Evolutionary conservation across 768 basidiomycete genomes (phyloP).

Genomic region (Panus rudis): DNA sequence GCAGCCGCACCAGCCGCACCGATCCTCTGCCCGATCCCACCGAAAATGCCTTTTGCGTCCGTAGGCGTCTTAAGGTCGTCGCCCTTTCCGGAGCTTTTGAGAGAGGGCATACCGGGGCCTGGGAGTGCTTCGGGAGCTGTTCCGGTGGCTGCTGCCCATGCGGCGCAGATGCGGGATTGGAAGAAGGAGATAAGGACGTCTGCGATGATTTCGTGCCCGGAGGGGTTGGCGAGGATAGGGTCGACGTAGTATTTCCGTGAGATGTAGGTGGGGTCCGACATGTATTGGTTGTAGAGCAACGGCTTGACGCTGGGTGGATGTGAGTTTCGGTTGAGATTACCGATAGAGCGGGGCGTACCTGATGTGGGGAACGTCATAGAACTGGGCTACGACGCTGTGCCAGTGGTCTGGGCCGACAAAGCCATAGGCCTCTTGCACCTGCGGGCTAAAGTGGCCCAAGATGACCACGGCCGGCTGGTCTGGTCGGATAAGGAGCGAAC

Average conservation of each 20-base stretch:
- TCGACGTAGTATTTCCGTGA: slow-evolving; percentile 74
- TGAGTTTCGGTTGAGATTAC: background rate
- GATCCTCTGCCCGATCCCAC: slow-evolving; percentile 78
- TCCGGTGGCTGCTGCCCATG: slow-evolving; percentile 73
- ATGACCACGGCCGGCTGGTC: slow-evolving; percentile 90
- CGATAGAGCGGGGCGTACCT: slow-evolving; percentile 31
- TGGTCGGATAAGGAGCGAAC: slow-evolving; percentile 83
- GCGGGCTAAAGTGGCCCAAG: slow-evolving; percentile 93
- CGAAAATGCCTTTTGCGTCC: slow-evolving; percentile 64
- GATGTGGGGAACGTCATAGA: slow-evolving; percentile 95
- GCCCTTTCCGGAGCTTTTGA: slow-evolving; percentile 27
- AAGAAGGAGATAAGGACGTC: slow-evolving; percentile 91
- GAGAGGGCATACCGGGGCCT: slow-evolving; percentile 25
- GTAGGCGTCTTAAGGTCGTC: slow-evolving; percentile 31
- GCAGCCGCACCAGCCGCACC: slow-evolving; percentile 43
- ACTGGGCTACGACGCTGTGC: slow-evolving; percentile 89
- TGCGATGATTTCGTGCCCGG: slow-evolving; percentile 81
- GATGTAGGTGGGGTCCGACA: slow-evolving; percentile 56
- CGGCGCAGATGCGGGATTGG: slow-evolving; percentile 80
- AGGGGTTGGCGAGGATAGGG: slow-evolving; percentile 69
- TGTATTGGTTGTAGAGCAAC: slow-evolving; percentile 74
- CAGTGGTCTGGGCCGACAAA: slow-evolving; percentile 87
- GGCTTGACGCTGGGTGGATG: slow-evolving; percentile 57
- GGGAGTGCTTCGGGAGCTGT: slow-evolving; percentile 54
- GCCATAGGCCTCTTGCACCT: slow-evolving; percentile 70